phyloP scores from a whole-genome alignment of 2,329 filamentous ascomycete genomes.

The Amauroascus niger region DNA sequence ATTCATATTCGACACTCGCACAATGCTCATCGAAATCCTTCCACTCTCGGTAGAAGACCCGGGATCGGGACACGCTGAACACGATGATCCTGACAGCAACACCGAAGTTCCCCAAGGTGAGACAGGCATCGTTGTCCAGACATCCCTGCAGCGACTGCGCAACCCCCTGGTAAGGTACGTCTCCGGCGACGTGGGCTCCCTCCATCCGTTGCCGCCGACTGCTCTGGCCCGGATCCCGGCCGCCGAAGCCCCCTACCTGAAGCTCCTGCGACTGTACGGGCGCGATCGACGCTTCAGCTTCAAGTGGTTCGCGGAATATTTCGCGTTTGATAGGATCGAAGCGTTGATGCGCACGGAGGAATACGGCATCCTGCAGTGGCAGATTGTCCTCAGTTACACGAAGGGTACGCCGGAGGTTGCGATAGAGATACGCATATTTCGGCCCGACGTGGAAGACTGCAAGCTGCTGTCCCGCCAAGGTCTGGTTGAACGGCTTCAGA shows the following conservation, averaged over 20 bases:
- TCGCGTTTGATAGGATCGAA: slow-evolving; percentile 29
- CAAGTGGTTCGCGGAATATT: slow-evolving; percentile 33
- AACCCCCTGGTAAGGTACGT: slow-evolving; percentile 40
- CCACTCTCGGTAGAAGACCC: slow-evolving; percentile 18
- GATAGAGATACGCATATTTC: slow-evolving; percentile 19
- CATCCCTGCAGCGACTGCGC: slow-evolving; percentile 34
- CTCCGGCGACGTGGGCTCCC: slow-evolving; percentile 36
- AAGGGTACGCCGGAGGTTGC: slow-evolving; percentile 9
- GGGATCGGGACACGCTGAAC: background rate
- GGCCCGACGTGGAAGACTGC: background rate
- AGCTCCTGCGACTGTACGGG: slow-evolving; percentile 33
- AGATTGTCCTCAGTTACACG: slow-evolving; percentile 28
- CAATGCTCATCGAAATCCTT: slow-evolving; percentile 33
- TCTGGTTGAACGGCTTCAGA: slow-evolving; percentile 1
- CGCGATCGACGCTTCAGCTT: slow-evolving; percentile 40
- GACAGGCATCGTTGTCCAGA: slow-evolving; percentile 35
- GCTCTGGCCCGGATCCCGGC: slow-evolving; percentile 17
- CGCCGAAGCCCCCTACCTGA: slow-evolving; percentile 21
- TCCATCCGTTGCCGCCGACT: slow-evolving; percentile 28
- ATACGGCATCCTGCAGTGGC: slow-evolving; percentile 36
- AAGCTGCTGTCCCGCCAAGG: slow-evolving; percentile 1
- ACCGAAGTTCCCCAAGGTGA: slow-evolving; percentile 24
- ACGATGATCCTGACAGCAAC: background rate
- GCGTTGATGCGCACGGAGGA: slow-evolving; percentile 19
- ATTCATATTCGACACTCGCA: slow-evolving; percentile 34